Percentiles rank a stretch among this genome's conserved stretches.
phyloP scores from a whole-genome alignment of 768 basidiomycete species.

The Gymnopilus dilepis region DNA sequence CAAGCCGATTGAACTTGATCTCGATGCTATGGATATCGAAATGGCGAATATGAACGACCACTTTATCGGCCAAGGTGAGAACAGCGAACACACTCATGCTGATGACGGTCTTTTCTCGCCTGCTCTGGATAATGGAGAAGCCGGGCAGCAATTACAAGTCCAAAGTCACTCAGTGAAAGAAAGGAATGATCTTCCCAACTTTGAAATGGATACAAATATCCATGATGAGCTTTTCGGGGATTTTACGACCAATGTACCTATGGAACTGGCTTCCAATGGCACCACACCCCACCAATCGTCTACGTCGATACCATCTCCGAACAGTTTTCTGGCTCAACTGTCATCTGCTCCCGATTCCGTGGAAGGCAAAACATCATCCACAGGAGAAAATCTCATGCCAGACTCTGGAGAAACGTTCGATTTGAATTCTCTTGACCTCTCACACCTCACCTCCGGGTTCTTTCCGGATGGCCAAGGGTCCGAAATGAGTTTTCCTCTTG shows the following conservation, averaged over 20 bases:
- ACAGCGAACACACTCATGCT: constrained; percentile 37
- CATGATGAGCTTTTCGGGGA: constrained; percentile 32
- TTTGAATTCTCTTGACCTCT: constrained; percentile 51
- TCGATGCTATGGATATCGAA: constrained; percentile 72
- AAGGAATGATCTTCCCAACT: constrained; percentile 16
- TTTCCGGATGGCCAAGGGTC: constrained; percentile 41
- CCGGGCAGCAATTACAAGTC: constrained; percentile 7
- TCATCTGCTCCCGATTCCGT: constrained; percentile 33
- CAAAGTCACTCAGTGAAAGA: constrained; percentile 10
- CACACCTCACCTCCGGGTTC: constrained; percentile 48
- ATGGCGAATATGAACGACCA: constrained; percentile 58
- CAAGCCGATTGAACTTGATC: constrained; percentile 81
- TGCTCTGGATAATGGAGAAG: constrained; percentile 21
- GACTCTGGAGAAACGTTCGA: constrained; percentile 46
- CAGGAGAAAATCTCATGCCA: constrained; percentile 27
- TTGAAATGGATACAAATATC: constrained; percentile 23
- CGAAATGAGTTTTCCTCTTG: constrained; percentile 52
- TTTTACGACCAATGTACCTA: constrained; percentile 21
- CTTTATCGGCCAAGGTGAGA: constrained; percentile 51
- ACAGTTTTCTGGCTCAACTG: constrained; percentile 51
- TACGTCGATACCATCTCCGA: constrained; percentile 42
- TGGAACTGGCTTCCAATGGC: constrained; percentile 9
- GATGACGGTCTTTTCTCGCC: constrained; percentile 61
- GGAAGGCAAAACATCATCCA: constrained; percentile 30
- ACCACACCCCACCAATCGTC: constrained; percentile 16